These are phyloP conservation scores for Moesziomyces parantarcticus DNA, from an alignment of 1,284 basidiomycete species.

Conservation along the genomic window DNA sequence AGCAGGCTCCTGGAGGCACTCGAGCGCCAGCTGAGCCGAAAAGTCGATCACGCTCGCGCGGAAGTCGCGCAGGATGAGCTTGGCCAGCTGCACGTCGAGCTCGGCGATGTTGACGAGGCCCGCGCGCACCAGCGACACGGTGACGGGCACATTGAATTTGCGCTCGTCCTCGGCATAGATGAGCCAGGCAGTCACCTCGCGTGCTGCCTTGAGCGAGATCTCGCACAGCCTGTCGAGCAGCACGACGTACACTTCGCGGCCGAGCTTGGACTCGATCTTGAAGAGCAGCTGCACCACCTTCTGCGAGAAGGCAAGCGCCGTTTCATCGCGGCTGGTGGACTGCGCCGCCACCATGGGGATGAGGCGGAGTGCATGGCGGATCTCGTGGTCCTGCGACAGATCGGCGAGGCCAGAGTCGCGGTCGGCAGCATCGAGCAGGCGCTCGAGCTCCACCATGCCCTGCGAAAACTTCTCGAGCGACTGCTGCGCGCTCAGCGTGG, in stretches of 20 bases:
- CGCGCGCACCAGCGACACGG: constrained; percentile 84
- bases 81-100: constrained; percentile 91
- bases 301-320: constrained; percentile 90
- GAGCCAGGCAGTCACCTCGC: constrained; percentile 97
- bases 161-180: constrained; percentile 93
- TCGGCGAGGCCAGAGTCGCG: constrained; percentile 43
- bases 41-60: constrained; percentile 84
- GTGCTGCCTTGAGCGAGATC: constrained; percentile 88
- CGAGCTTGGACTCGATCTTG: constrained; percentile 60
- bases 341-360: constrained; percentile 82
- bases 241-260: constrained; percentile 76
- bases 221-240: constrained; percentile 90
- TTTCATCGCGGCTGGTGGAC: constrained; percentile 82
- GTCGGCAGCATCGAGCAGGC: constrained; percentile 53
- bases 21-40: constrained; percentile 83
- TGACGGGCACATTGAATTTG: constrained; percentile 95
- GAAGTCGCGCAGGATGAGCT: constrained; percentile 80
- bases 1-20: constrained; percentile 82
- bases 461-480: constrained; percentile 68
- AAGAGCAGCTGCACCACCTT: constrained; percentile 77
- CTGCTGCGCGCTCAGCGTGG: constrained; percentile 51
- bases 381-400: constrained; percentile 80
- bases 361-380: constrained; percentile 83
- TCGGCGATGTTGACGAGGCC: constrained; percentile 82
- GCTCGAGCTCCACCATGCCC: constrained; percentile 60